phyloP scores from a whole-genome alignment of 495 filamentous ascomycete species.

The Stereocaulon alpinum region DNA sequence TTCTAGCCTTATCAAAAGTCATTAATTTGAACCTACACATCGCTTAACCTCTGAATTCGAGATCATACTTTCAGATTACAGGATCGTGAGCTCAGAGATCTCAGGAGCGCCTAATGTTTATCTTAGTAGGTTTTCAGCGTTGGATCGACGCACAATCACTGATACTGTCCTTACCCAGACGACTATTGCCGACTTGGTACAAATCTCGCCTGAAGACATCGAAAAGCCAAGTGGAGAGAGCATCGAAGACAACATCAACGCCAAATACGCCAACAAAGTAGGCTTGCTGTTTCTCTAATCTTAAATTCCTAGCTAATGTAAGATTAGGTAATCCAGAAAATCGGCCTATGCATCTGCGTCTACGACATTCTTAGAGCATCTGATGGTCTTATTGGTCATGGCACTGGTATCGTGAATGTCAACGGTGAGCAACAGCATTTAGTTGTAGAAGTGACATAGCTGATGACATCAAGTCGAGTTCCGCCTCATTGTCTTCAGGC shows the following conservation, averaged over 20 bases:
- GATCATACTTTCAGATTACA: neutral
- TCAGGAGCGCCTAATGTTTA: neutral
- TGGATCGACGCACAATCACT: neutral
- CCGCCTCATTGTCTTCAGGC: conserved; percentile 83
- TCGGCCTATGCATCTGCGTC: conserved; percentile 85
- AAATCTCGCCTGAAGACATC: conserved; percentile 81
- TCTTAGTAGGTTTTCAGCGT: conserved; percentile 1
- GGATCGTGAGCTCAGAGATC: neutral
- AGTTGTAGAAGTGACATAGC: neutral
- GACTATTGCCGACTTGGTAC: conserved; percentile 79
- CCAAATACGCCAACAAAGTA: conserved; percentile 90
- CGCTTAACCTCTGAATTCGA: too few relatives aligned
- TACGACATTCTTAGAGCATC: conserved; percentile 79
- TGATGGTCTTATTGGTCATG: conserved; percentile 87
- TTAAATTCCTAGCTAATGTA: neutral
- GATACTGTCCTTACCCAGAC: conserved; percentile 22
- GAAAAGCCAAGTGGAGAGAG: conserved; percentile 63
- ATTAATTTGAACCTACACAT: too few relatives aligned
- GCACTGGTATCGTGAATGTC: conserved; percentile 78
- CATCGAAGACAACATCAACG: conserved; percentile 88
- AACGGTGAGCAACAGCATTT: conserved; percentile 50
- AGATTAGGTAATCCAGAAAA: conserved; percentile 56
- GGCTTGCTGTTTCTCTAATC: conserved; percentile 3
- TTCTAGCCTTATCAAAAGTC: too few relatives aligned
- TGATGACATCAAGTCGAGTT: conserved; percentile 59